Base-by-base conservation (phyloP, 2,329 filamentous ascomycete genomes). In the Lachnellula willkommii region DNA sequence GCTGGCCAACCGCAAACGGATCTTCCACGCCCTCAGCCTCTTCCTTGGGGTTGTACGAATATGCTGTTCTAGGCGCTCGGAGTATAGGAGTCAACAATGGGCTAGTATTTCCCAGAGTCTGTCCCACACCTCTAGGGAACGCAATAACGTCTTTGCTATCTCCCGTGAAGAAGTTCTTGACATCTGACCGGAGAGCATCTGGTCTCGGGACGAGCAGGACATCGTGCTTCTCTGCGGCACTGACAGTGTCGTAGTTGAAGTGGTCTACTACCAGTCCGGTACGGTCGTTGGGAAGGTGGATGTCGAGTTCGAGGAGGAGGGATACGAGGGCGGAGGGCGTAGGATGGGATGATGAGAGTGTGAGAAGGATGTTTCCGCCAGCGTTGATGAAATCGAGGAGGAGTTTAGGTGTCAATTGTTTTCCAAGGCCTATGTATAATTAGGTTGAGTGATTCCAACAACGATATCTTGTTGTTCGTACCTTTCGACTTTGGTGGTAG, bases 21-120 rank as follows among this genome's bases (percentile, higher is more conserved):
- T 96, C 92, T 63, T 95, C 90, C 24, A 90, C 77, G 5, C 74
- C 73, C 48, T 84, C 83, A 42, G 76, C 72, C 68, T 95, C 89
- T 61, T 96, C 91, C 79, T 95, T 95, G 53, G 90, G 87, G 74
- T 94, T 93, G 80, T 96, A 96, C 72, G 84, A 89, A 78, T 99
- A 99, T 59, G 92, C 89, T 9, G 91, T 96, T 63, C 79, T 76
- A 20, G 90, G 88, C 47, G 91, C 93, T 65, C 87, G 86, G 56
- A 99, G 75, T 63, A 99, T 82, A 15, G 94, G 90, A 17, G 87
- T 81, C 54, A 97, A 77, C 20, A 96, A 82, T 52, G 89, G 82
- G 65, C 87, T 86, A 15, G 76, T 81, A 63, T 87, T 81, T 63
- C 93, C 92, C 48, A 99, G 81, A 52, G 83, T 80, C 72, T 96